Evolutionary conservation across 1,139 yeast species (phyloP).

Genomic region (Cylindricascospora bacillispora): DNA sequence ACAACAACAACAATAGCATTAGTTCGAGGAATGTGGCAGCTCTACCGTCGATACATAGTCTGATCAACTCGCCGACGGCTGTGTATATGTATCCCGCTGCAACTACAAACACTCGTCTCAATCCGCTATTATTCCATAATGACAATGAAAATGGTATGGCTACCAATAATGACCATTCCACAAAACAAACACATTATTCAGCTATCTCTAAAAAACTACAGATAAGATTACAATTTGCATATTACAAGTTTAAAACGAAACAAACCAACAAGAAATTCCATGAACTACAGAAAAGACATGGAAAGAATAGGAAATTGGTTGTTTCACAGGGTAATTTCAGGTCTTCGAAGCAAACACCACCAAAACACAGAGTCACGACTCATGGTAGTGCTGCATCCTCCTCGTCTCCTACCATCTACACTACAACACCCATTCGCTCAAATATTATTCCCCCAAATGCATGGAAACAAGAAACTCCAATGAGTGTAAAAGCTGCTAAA

Average conservation of each 20-base stretch:
- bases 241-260: constrained; percentile 55
- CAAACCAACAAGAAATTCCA: constrained; percentile 29
- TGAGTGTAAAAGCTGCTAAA: constrained; percentile 26
- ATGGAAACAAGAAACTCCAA: constrained; percentile 20
- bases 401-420: constrained; percentile 2
- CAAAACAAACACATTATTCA: no score
- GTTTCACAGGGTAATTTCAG: constrained; percentile 15
- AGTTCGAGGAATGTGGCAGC: no score
- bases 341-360: background rate
- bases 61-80: no score
- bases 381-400: background rate
- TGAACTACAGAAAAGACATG: constrained; percentile 10
- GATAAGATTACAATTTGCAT: constrained; percentile 63
- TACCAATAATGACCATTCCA: no score
- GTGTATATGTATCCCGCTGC: no score
- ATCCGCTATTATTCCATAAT: no score
- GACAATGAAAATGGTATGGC: no score
- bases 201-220: constrained; percentile 51
- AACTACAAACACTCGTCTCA: no score
- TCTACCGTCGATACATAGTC: no score
- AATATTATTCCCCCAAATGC: constrained; percentile 2
- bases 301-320: constrained; percentile 15
- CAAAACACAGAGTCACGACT: no score
- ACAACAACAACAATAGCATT: no score
- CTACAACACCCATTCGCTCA: constrained; percentile 10